These are phyloP conservation scores for Begonia peltatifolia DNA, from an alignment of 306 rosid genomes.

Conservation along the genomic window DNA sequence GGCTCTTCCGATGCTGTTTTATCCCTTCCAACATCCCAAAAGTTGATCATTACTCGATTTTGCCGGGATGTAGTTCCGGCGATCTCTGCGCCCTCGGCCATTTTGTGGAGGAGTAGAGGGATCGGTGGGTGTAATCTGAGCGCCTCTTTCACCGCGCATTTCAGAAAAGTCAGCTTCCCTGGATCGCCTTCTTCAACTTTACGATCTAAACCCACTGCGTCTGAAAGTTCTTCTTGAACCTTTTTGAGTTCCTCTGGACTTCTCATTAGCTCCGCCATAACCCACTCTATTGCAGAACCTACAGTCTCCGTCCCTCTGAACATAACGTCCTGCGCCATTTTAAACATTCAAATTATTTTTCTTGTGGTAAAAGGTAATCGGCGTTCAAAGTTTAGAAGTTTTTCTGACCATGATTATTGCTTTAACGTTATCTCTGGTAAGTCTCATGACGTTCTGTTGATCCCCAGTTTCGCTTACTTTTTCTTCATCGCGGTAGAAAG, in stretches of 20 bases:
- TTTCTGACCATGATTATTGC: slow-evolving; percentile 23
- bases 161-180: slow-evolving; percentile 41
- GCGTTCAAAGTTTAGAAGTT: too few relatives aligned
- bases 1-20: slow-evolving; percentile 43
- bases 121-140: slow-evolving; percentile 91
- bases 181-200: slow-evolving; percentile 51
- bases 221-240: slow-evolving; percentile 48
- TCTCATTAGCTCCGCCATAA: slow-evolving; percentile 59
- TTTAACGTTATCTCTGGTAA: slow-evolving; percentile 71
- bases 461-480: slow-evolving; percentile 26
- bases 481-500: slow-evolving; percentile 40
- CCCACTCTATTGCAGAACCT: slow-evolving; percentile 93
- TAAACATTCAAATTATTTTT: too few relatives aligned
- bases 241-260: slow-evolving; percentile 48
- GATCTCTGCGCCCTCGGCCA: slow-evolving; percentile 46
- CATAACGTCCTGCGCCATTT: slow-evolving; percentile 62
- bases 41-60: slow-evolving; percentile 65
- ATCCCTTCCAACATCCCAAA: slow-evolving; percentile 81
- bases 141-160: slow-evolving; percentile 51
- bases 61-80: slow-evolving; percentile 43
- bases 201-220: slow-evolving; percentile 64
- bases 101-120: slow-evolving; percentile 90
- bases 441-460: slow-evolving; percentile 34
- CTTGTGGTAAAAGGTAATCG: too few relatives aligned
- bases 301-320: slow-evolving; percentile 95